Evolutionary conservation across 306 rosid species (phyloP).

Genomic region (Acacia melanoxylon): DNA sequence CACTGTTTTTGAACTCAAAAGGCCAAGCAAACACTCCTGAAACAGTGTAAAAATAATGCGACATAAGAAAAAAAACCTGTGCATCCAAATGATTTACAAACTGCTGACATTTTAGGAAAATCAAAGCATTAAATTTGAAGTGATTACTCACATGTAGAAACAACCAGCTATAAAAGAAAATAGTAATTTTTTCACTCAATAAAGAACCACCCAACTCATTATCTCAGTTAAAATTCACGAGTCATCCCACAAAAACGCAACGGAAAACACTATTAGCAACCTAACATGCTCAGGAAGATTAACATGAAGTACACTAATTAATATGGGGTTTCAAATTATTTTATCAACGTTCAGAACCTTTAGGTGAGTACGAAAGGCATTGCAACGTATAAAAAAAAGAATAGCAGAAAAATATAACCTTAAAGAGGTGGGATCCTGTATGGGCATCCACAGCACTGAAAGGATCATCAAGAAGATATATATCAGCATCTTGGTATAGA

Average conservation of each 20-base stretch:
- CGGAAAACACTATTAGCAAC: not conserved
- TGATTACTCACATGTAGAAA: constrained; percentile 7
- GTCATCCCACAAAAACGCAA: not conserved
- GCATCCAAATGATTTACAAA: not conserved
- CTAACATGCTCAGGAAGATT: not conserved
- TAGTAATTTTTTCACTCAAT: not conserved
- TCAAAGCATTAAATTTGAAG: not conserved
- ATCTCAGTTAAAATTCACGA: not conserved
- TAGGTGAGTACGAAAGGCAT: not conserved
- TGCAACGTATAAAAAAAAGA: constrained; percentile 14
- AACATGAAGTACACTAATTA: not conserved
- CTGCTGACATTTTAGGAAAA: not conserved
- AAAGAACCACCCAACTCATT: not conserved
- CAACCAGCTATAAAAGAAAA: not conserved
- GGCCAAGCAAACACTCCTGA: constrained; percentile 84
- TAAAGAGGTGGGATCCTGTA: constrained; percentile 88
- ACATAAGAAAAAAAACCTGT: not conserved
- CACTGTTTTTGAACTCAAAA: constrained; percentile 72
- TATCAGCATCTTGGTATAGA: constrained; percentile 83
- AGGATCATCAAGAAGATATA: constrained; percentile 92
- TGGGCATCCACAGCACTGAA: constrained; percentile 94
- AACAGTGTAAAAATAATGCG: constrained; percentile 13
- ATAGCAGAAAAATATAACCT: constrained; percentile 40
- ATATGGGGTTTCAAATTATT: not conserved
- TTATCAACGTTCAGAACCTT: not conserved